phyloP scores from a whole-genome alignment of 2,329 filamentous ascomycete species.

The Verticillium isaacii region DNA sequence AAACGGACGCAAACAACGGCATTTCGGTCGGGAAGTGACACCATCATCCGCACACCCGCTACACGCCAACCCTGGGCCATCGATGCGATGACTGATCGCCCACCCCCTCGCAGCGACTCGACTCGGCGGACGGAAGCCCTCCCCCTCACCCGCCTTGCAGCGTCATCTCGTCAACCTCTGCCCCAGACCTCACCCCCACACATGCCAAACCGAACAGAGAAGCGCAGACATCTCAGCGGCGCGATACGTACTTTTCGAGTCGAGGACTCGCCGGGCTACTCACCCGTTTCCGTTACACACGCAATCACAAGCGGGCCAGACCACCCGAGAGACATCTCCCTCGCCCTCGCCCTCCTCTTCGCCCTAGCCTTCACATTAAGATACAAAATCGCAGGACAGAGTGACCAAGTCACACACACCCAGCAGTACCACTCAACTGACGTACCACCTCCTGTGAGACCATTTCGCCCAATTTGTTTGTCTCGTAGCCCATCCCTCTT shows the following conservation, averaged over 20 bases:
- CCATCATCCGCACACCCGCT: not conserved
- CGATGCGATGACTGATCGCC: not conserved
- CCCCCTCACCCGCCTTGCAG: not conserved
- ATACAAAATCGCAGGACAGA: not conserved
- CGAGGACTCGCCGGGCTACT: not conserved
- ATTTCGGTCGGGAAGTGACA: not conserved
- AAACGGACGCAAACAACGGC: not conserved
- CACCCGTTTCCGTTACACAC: not conserved
- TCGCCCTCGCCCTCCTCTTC: no score
- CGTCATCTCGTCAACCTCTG: slow-evolving; percentile 8
- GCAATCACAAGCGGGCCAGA: not conserved
- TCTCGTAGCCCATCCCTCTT: not conserved
- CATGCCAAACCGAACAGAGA: slow-evolving; percentile 20
- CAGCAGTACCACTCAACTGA: not conserved
- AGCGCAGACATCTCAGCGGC: slow-evolving; percentile 4
- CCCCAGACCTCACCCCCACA: slow-evolving; percentile 7
- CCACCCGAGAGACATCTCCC: not conserved
- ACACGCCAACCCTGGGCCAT: not conserved
- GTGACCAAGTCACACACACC: not conserved
- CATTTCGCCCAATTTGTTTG: not conserved
- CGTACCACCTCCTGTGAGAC: not conserved
- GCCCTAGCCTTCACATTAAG: not conserved
- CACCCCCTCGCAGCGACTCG: not conserved
- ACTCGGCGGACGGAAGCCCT: not conserved
- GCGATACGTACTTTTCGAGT: not conserved